phyloP scores from a whole-genome alignment of 192 early-diverging fungal species.

The Backusella sp. region DNA sequence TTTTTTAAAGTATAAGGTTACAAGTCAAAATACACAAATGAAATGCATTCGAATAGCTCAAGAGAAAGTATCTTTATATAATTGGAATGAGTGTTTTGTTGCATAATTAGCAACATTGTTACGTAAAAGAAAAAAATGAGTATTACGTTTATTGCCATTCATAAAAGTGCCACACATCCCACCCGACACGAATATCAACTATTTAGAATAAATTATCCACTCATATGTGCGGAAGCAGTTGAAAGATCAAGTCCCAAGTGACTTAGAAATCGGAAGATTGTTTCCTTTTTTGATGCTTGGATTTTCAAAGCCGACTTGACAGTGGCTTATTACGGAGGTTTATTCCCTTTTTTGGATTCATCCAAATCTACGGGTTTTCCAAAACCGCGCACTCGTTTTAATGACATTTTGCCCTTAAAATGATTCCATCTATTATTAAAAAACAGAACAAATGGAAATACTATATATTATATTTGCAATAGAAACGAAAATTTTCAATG shows the following conservation, averaged over 20 bases:
- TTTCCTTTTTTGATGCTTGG: neutral
- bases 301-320: neutral
- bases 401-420: neutral
- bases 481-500: neutral
- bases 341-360: neutral
- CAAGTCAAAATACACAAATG: neutral
- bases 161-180: no score
- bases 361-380: neutral
- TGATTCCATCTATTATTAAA: neutral
- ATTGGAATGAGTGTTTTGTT: neutral
- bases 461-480: no score
- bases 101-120: neutral
- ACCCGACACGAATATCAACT: no score
- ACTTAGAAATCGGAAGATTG: neutral
- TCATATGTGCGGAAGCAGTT: neutral
- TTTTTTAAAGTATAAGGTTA: neutral
- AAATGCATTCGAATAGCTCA: neutral
- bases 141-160: neutral
- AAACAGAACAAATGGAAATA: neutral
- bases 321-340: conserved; percentile 3
- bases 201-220: neutral
- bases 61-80: neutral
- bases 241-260: neutral
- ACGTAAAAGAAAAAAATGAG: neutral
- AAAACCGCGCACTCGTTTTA: neutral